A percentile compares a stretch with the other conserved stretches of the same genome.
These are phyloP conservation scores for Zoysia japonica DNA, from an alignment of 176 grass and related monocot species.

Conservation along the genomic window DNA sequence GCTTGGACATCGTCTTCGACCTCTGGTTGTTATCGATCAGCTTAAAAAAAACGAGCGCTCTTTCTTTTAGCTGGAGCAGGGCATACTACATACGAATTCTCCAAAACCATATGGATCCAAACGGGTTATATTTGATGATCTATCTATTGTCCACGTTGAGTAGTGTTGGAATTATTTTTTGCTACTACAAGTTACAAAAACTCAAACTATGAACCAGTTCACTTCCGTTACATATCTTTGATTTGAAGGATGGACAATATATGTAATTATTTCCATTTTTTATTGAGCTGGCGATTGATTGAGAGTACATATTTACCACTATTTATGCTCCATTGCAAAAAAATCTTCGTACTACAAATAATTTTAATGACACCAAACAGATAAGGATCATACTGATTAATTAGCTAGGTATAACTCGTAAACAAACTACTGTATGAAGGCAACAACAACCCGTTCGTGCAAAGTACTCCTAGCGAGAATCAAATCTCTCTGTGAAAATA, in stretches of 20 bases:
- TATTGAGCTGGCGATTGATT: background rate
- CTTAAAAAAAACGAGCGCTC: too few species aligned
- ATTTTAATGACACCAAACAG: background rate
- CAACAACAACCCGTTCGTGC: constrained; percentile 35
- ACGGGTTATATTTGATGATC: background rate
- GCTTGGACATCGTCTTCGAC: too few species aligned
- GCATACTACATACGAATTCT: background rate
- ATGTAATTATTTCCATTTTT: background rate
- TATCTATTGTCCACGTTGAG: too few species aligned
- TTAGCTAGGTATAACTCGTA: background rate
- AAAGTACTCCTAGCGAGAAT: constrained; percentile 9
- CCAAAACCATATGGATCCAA: background rate
- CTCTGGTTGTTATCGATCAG: too few species aligned
- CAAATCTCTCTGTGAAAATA: constrained; percentile 26
- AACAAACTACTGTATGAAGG: background rate
- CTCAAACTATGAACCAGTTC: background rate
- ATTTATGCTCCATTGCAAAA: background rate
- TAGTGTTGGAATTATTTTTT: too few species aligned
- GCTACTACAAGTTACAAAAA: background rate
- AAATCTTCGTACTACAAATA: background rate
- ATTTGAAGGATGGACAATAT: background rate
- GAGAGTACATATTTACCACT: background rate
- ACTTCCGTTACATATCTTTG: background rate
- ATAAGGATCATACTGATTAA: background rate
- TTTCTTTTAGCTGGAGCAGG: too few species aligned